These are phyloP conservation scores for Hypoxylon sp. DNA, from an alignment of 2,329 filamentous ascomycete genomes.

Conservation along the genomic window DNA sequence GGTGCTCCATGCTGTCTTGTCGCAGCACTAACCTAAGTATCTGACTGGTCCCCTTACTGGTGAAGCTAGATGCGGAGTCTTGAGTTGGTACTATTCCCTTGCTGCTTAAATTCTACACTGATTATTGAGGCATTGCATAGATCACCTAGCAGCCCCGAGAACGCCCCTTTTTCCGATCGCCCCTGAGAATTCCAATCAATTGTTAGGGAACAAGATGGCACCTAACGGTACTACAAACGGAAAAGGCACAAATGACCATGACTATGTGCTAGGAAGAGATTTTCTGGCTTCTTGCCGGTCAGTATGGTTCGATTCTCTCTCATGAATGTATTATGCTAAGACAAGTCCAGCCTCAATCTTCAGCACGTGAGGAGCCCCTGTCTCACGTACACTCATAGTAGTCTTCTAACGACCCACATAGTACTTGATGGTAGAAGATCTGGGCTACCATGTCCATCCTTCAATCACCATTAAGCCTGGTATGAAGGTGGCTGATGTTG, in stretches of 20 bases:
- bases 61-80: not conserved
- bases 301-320: not conserved
- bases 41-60: not conserved
- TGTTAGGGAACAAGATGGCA: not conserved
- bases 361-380: not conserved
- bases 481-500: not conserved
- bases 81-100: not conserved
- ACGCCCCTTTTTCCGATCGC: not conserved
- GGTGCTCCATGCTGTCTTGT: not conserved
- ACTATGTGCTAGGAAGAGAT: conserved; percentile 1
- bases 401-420: not conserved
- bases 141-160: not conserved
- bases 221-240: not conserved
- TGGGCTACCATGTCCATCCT: not conserved
- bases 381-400: not conserved
- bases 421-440: not conserved
- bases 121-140: not conserved
- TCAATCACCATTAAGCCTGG: not conserved
- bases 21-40: not conserved
- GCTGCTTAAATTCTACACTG: not conserved
- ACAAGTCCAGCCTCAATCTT: not conserved
- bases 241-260: not conserved
- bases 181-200: not conserved
- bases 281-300: not conserved
- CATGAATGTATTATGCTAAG: not conserved